Conservation (phyloP, 768 basidiomycete genomes). For the Terana coerulea region DNA sequence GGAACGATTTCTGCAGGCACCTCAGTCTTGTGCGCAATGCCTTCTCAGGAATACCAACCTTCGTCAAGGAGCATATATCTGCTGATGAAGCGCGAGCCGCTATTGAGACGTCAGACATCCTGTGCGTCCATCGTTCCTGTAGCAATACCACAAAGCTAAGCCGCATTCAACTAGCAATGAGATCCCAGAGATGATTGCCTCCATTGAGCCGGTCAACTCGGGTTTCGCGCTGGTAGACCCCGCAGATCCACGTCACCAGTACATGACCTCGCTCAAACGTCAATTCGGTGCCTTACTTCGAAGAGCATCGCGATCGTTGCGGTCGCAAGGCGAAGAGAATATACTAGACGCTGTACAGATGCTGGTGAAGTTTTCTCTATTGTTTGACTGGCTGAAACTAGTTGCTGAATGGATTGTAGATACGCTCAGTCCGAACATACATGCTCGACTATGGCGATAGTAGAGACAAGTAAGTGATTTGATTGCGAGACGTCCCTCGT, state of each 20-base stretch:
- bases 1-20: constrained; percentile 83
- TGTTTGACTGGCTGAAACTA: not conserved
- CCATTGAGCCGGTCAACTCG: constrained; percentile 54
- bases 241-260: constrained; percentile 59
- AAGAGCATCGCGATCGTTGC: constrained; percentile 60
- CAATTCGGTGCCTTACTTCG: constrained; percentile 72
- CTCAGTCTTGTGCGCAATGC: constrained; percentile 71
- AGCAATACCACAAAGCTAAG: no score
- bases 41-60: constrained; percentile 68
- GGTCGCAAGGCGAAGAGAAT: constrained; percentile 74
- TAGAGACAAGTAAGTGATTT: constrained; percentile 41
- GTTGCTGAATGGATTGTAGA: constrained; percentile 30
- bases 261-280: constrained; percentile 49
- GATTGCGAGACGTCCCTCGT: no score
- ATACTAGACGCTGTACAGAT: constrained; percentile 78
- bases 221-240: constrained; percentile 68
- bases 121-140: constrained; percentile 40
- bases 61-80: constrained; percentile 51
- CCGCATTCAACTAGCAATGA: constrained; percentile 51
- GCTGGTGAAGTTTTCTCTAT: constrained; percentile 40
- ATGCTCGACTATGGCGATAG: constrained; percentile 76
- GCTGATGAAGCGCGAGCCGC: constrained; percentile 43
- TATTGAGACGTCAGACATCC: constrained; percentile 56
- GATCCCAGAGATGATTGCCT: constrained; percentile 73
- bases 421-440: constrained; percentile 66